phyloP scores from a whole-genome alignment of 495 filamentous ascomycete species.

The Lepraria neglecta region DNA sequence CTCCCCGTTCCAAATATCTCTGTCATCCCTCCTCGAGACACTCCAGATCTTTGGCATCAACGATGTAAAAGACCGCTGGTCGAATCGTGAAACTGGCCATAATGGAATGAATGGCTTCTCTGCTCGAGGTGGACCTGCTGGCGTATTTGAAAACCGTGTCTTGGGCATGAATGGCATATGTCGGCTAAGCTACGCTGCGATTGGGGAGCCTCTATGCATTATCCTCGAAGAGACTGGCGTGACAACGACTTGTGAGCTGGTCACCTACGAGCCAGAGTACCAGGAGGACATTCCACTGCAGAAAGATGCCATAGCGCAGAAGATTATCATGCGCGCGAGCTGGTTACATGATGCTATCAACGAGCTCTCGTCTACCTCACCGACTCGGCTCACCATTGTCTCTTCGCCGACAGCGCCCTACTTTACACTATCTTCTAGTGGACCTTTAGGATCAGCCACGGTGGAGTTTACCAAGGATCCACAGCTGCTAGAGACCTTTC shows the following conservation, averaged over 20 bases:
- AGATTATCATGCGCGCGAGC: constrained; percentile 85
- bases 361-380: constrained; percentile 70
- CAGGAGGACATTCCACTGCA: constrained; percentile 74
- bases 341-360: constrained; percentile 79
- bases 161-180: constrained; percentile 78
- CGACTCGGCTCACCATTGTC: constrained; percentile 55
- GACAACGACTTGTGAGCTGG: constrained; percentile 83
- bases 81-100: constrained; percentile 49
- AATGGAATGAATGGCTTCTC: constrained; percentile 46
- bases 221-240: constrained; percentile 78
- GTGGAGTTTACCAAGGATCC: constrained; percentile 77
- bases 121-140: constrained; percentile 39
- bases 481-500: constrained; percentile 71
- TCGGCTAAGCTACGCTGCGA: constrained; percentile 63
- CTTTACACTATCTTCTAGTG: constrained; percentile 65
- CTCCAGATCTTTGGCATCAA: constrained; percentile 86
- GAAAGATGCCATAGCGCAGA: constrained; percentile 71
- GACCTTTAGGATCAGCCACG: constrained; percentile 69
- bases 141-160: constrained; percentile 66
- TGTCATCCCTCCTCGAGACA: constrained; percentile 84
- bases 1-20: constrained; percentile 70
- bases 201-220: constrained; percentile 70
- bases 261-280: constrained; percentile 72
- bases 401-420: constrained; percentile 61
- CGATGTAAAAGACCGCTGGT: constrained; percentile 51